Conservation (phyloP, 129 eudicot genomes). For the Centaurea solstitialis region DNA sequence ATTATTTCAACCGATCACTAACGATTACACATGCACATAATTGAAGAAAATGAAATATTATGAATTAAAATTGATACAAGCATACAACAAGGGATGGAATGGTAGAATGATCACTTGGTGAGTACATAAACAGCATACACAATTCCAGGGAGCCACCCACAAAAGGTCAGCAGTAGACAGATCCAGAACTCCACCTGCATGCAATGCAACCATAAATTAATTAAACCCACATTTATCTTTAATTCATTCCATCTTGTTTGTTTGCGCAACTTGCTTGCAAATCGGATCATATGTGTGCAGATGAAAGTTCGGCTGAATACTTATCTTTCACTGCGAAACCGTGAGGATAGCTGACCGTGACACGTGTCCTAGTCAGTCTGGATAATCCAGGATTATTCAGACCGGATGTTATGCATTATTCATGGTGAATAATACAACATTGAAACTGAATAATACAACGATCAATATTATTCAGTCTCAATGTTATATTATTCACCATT, state of each 20-base stretch:
- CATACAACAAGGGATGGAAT: not conserved
- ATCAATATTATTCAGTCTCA: too few species aligned
- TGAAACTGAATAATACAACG: too few species aligned
- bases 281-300: too few species aligned
- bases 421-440: too few species aligned
- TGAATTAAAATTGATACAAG: not conserved
- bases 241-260: not conserved
- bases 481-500: too few species aligned
- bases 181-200: conserved; percentile 64
- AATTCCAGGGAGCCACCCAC: conserved; percentile 63
- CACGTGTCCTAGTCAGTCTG: too few species aligned
- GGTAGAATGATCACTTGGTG: conserved; percentile 38
- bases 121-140: conserved; percentile 53
- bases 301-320: too few species aligned
- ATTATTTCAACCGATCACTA: not conserved
- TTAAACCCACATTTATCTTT: not conserved
- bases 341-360: too few species aligned
- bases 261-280: not conserved
- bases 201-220: not conserved
- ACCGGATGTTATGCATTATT: too few species aligned
- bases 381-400: too few species aligned
- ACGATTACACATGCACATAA: not conserved
- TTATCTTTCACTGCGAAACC: too few species aligned
- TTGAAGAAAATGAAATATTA: not conserved
- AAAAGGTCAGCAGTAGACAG: conserved; percentile 45